Percentiles rank a stretch among this genome's conserved stretches.
These are phyloP conservation scores for Helianthus annuus DNA, from an alignment of 129 eudicot species.

Conservation along the genomic window HanXRQr2.0-SUNRISE NC_035436.2:19338739-19339238, in stretches of 20 bases:
- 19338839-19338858: constrained; percentile 46
- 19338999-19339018: constrained; percentile 46
- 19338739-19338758: background rate
- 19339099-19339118: constrained; percentile 54
- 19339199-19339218: constrained; percentile 59
- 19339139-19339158: constrained; percentile 56
- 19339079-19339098: constrained; percentile 61
- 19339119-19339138: constrained; percentile 57
- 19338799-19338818: constrained; percentile 77
- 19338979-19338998: constrained; percentile 56
- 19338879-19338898: constrained; percentile 62
- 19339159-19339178: constrained; percentile 67
- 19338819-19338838: constrained; percentile 46
- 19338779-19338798: constrained; percentile 45
- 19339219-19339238: constrained; percentile 64
- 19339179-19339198: constrained; percentile 63
- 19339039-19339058: constrained; percentile 47
- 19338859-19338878: constrained; percentile 53
- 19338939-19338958: constrained; percentile 48
- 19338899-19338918: constrained; percentile 70
- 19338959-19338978: constrained; percentile 50
- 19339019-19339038: constrained; percentile 54
- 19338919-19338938: constrained; percentile 54
- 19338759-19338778: constrained; percentile 40
- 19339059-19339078: constrained; percentile 65